These are phyloP conservation scores for Tephrocybe sp. DNA, from an alignment of 768 basidiomycete genomes.

Conservation along the genomic window DNA sequence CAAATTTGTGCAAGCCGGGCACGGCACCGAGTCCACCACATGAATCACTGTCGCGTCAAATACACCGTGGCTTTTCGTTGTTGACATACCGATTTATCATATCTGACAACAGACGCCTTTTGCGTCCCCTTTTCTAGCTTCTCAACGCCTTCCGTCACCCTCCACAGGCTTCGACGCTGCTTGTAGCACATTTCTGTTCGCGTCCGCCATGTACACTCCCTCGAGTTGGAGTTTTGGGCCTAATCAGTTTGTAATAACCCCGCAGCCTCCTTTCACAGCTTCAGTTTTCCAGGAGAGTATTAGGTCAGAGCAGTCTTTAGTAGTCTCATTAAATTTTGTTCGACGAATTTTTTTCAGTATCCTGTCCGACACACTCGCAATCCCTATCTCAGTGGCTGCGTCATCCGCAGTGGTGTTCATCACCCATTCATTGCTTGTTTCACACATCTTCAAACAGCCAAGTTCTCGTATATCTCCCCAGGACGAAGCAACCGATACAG, in stretches of 20 bases:
- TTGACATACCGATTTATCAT: too few relatives aligned
- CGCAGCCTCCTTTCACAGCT: neutral
- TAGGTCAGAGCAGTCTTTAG: neutral
- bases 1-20: too few relatives aligned
- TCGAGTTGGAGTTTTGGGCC: conserved; percentile 1
- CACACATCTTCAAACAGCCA: conserved; percentile 1
- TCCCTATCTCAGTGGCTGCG: conserved; percentile 18
- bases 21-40: too few relatives aligned
- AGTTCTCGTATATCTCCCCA: conserved; percentile 6
- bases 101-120: too few relatives aligned
- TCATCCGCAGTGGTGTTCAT: conserved; percentile 15
- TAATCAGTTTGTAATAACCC: neutral
- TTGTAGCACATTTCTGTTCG: too few relatives aligned
- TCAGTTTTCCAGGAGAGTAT: neutral
- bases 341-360: neutral
- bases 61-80: too few relatives aligned
- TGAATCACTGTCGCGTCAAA: too few relatives aligned
- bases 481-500: conserved; percentile 2
- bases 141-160: too few relatives aligned
- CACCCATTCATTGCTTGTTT: conserved; percentile 13
- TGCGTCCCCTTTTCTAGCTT: too few relatives aligned
- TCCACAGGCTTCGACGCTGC: too few relatives aligned
- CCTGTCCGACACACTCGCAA: conserved; percentile 13
- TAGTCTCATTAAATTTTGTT: neutral
- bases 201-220: conserved; percentile 2